Percentiles rank a stretch among this genome's conserved stretches.
Conservation (phyloP, 805 yeast genomes). For the Candida sithepensis region DNA sequence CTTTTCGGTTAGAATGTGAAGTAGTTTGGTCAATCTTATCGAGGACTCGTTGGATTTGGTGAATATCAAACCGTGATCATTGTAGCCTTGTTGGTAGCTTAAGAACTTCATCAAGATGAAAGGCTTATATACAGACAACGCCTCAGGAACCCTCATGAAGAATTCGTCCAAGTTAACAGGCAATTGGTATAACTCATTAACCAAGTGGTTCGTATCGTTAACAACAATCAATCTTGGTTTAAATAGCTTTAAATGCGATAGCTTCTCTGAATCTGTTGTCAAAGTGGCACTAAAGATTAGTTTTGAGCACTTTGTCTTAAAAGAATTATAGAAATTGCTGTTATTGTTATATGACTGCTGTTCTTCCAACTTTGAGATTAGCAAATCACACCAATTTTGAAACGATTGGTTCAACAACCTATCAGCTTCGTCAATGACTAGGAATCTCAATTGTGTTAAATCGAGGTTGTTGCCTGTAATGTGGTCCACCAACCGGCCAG, state of each 20-base stretch:
- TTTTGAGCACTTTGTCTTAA: constrained; percentile 46
- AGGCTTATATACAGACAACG: constrained; percentile 59
- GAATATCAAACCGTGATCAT: constrained; percentile 51
- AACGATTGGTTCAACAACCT: constrained; percentile 80
- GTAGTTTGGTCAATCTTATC: constrained; percentile 66
- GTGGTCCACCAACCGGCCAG: constrained; percentile 83
- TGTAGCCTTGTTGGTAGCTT: constrained; percentile 24
- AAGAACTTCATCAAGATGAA: constrained; percentile 61
- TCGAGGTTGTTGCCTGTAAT: constrained; percentile 39
- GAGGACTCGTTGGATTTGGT: constrained; percentile 83
- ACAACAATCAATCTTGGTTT: constrained; percentile 75
- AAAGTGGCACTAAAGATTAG: constrained; percentile 90
- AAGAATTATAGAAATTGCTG: constrained; percentile 29
- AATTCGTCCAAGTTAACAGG: constrained; percentile 46
- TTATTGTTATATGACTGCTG: constrained; percentile 20
- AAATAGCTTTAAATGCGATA: constrained; percentile 64
- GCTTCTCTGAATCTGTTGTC: constrained; percentile 87
- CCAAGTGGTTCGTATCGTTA: constrained; percentile 44
- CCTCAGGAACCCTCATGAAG: constrained; percentile 26
- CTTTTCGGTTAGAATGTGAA: constrained; percentile 39
- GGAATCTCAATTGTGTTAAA: constrained; percentile 51
- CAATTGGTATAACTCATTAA: constrained; percentile 55
- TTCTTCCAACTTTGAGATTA: constrained; percentile 40
- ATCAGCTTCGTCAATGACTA: constrained; percentile 82
- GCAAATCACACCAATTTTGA: constrained; percentile 82